These are phyloP conservation scores for Fonsecaea monophora DNA, from an alignment of 2,329 filamentous ascomycete genomes.

Conservation along the genomic window DNA sequence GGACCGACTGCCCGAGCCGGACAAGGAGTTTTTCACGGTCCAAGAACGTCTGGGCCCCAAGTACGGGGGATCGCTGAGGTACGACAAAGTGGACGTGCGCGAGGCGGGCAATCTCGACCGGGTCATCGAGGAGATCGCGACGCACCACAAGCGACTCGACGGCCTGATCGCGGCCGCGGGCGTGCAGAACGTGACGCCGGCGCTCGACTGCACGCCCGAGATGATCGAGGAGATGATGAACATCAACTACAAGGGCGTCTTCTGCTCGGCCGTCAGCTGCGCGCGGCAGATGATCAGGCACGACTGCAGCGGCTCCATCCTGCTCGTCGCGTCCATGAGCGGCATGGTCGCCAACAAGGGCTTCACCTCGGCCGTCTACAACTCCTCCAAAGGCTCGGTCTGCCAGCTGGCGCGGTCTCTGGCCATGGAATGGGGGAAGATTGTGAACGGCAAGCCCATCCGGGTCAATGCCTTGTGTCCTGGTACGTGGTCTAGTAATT, in stretches of 20 bases:
- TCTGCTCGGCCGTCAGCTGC: slow-evolving; percentile 52
- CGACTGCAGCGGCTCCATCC: slow-evolving; percentile 65
- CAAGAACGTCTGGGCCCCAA: slow-evolving; percentile 46
- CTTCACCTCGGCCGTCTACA: slow-evolving; percentile 46
- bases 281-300: slow-evolving; percentile 69
- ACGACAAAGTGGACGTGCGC: slow-evolving; percentile 55
- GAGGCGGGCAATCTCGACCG: slow-evolving; percentile 44
- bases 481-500: slow-evolving; percentile 44
- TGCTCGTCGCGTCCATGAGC: slow-evolving; percentile 69
- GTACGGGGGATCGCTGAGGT: slow-evolving; percentile 53
- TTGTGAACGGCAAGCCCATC: slow-evolving; percentile 48
- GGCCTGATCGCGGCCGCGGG: slow-evolving; percentile 53
- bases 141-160: slow-evolving; percentile 47
- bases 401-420: slow-evolving; percentile 52
- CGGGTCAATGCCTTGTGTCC: slow-evolving; percentile 62
- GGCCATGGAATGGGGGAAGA: slow-evolving; percentile 54
- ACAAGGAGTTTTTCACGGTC: slow-evolving; percentile 51
- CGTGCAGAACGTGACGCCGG: slow-evolving; percentile 51
- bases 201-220: slow-evolving; percentile 51
- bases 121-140: slow-evolving; percentile 47
- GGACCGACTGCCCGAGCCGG: slow-evolving; percentile 54
- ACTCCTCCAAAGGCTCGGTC: slow-evolving; percentile 53
- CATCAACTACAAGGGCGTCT: slow-evolving; percentile 42
- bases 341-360: slow-evolving; percentile 65
- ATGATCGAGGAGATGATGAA: slow-evolving; percentile 47